Evolutionary conservation across 768 basidiomycete genomes (phyloP), one percentile per base, ranked within the genome.

Genomic region (Serendipita indica): DNA sequence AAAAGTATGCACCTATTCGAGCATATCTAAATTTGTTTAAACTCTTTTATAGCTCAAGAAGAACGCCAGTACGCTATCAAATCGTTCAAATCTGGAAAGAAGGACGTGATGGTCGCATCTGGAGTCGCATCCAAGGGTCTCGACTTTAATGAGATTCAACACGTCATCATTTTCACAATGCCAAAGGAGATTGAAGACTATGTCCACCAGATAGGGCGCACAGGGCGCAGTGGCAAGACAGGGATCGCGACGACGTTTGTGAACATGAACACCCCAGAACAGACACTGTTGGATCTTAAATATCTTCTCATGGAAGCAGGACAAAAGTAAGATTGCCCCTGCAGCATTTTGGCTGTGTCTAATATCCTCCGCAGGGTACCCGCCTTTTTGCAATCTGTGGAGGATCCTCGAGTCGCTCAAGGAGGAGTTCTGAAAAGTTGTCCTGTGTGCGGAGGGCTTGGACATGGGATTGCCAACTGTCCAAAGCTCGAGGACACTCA

Each of bases 171-270:
- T 62, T 99, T 93, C 70, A 84, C 88, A 30, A 98, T 99, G 96
- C 96, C 96, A 0, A 99, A 98, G 70, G 96, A 99, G 73, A 99
- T 99, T 62, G 96, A 99, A 71, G 96, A 99, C 69, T 99, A 99
- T 66, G 94, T 98, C 54, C 96, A 99, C 74, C 94, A 99, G 71
- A 98, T 98, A 63, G 96, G 96, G 27, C 86, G 96, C 61, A 99
- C 96, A 4, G 96, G 96, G 57, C 83, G 96, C 64, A 91, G 88
- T 64, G 96, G 96, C 20, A 97, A 97, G 70, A 99, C 96, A 0
- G 96, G 96, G 57, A 97, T 99, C 59, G 94, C 96, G 32, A 99
- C 96, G 33, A 93, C 96, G 33, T 99, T 99, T 67, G 90, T 98
- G 58, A 98, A 98, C 69, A 94, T 94, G 89, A 89, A 87, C 66